Evolutionary conservation across 2,329 filamentous ascomycete species (phyloP), one percentile per base, ranked within the genome.

Genomic region (Fusarium sp.): DNA sequence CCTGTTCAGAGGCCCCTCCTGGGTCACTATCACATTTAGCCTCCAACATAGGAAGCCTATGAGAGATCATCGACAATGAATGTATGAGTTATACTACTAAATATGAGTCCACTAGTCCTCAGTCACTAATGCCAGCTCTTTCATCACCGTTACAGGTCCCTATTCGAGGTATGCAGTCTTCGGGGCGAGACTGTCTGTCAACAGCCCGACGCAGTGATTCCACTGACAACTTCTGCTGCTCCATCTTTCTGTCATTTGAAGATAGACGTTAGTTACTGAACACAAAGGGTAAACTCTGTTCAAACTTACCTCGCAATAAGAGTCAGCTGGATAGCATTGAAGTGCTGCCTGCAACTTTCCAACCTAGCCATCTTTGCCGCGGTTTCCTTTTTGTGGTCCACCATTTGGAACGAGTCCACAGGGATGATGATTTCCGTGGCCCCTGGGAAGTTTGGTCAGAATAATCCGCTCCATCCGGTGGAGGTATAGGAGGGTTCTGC

Each of bases 211-310:
- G 18, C 11, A 42, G 11, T 23, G 11, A 42, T 23, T 42, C 38
- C 18, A 13, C 38, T 14, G 18, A 20, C 11, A 13, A 42, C 6
- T 42, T 42, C 18, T 42, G 18, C 11, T 23, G 38, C 18, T 42
- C 38, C 38, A 42, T 23, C 18, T 42, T 42, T 8, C 38, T 23
- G 11, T 5, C 1, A 42, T 23, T 34, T 14, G 4, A 14, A 42
- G 2, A 13, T 8, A 14, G 3, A 13, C 0, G 18, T 42, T 23
- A 42, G 38, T 23, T 14, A 42, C 18, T 13, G 10, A 14, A 42
- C 4, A 8, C 0, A 0, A 20, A 23, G 4, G 6, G 1, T 23
- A 11, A 42, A 5, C 38, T 14, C 1, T 20, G 0, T 1, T 2
- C 4, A 14, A 8, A 23, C 38, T 42, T 20, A 23, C 38, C 38